Evolutionary conservation across 208 protist species (phyloP).

Genomic region (Trichomonas gallinae): DNA sequence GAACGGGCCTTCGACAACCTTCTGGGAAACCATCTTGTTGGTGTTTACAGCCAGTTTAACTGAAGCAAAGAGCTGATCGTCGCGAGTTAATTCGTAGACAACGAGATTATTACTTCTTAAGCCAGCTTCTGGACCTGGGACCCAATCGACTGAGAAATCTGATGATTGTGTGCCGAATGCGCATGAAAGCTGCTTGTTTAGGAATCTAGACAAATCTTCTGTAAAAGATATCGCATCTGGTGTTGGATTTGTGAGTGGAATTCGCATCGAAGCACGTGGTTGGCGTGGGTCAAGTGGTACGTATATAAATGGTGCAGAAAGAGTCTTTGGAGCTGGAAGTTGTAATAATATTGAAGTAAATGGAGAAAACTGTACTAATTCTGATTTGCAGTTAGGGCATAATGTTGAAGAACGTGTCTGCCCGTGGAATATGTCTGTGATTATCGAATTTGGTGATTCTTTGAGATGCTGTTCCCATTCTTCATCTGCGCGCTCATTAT

Average conservation of each 20-base stretch:
- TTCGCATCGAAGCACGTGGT: background rate
- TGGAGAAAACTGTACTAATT: slow-evolving; percentile 44
- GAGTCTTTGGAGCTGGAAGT: background rate
- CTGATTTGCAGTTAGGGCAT: slow-evolving; percentile 37
- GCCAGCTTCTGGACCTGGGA: background rate
- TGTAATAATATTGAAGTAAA: slow-evolving; percentile 26
- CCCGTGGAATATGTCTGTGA: slow-evolving; percentile 44
- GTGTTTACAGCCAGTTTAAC: background rate
- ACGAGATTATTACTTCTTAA: background rate
- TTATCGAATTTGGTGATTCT: slow-evolving; percentile 35
- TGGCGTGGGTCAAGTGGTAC: background rate
- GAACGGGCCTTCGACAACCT: background rate
- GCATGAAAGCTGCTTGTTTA: background rate
- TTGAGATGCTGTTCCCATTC: slow-evolving; percentile 32
- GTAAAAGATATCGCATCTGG: background rate
- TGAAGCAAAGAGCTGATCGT: background rate
- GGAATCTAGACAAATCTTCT: background rate
- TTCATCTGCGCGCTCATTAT: slow-evolving; percentile 32
- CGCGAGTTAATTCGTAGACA: background rate
- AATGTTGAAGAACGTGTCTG: slow-evolving; percentile 40
- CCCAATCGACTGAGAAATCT: background rate
- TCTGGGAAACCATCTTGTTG: background rate
- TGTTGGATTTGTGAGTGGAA: background rate
- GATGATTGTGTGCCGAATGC: background rate
- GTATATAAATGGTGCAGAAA: background rate